Base-by-base conservation (phyloP, 2,329 filamentous ascomycete genomes). In the Colletotrichum abscissum region DNA sequence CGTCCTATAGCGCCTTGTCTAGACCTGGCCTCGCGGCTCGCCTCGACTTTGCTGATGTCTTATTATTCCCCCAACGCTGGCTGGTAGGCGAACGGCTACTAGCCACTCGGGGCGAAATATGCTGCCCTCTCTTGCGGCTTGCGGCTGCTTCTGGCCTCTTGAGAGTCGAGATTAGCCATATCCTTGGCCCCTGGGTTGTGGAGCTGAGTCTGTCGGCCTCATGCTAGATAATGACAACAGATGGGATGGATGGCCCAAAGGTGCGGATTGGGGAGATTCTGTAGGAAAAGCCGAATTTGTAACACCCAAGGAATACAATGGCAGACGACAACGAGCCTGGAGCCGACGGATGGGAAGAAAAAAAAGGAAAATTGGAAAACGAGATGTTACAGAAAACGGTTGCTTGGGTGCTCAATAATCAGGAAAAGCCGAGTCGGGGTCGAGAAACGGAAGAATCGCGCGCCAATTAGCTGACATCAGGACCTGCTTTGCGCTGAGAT, bases 401-500 rank as follows among this genome's bases (percentile, higher is more conserved):
- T 56, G 60, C 28, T 73, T 52, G 67, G 57, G 19, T 28, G 69
- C 49, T 56, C 60, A 66, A 56, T 70, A 70, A 70, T 62, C 67
- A 73, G 60, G n/a, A 65, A 42, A 35, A 42, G 60, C 30, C 46
- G 70, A 26, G 33, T 38, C 46, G 59, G 67, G 52, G 59, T 60
- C 38, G 60, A 62, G 67, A 66, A 70, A 60, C 49, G 62, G 69
- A 69, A 26, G 11, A 65, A 57, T 52, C 56, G 56, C 62, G 71
- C 71, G 71, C 71, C 71, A 73, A 73, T 70, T 69, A 66, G 71
- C 67, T 66, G 67, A 42, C 55, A 62, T 57, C 58, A 73, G 71
- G 69, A 73, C 71, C 71, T 73, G 71, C 67, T 73, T 73, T 35
- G 24, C 19, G 46, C 42, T 73, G 67, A 73, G 70, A 73, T 70